Percentiles rank a stretch among this genome's conserved stretches.
phyloP scores from a whole-genome alignment of 768 basidiomycete genomes.

The Suillus luteus region DNA sequence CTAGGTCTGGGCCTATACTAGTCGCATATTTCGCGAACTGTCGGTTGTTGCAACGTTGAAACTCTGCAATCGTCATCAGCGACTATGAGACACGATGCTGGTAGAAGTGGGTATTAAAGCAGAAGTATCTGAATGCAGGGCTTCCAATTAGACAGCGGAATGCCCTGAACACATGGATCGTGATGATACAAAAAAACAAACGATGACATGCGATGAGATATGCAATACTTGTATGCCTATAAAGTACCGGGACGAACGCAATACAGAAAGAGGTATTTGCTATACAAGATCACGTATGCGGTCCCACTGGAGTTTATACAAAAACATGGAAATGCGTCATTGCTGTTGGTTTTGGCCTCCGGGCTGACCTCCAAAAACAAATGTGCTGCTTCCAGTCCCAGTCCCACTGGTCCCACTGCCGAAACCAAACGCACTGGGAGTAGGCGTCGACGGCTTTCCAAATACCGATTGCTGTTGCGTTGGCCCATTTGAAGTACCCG shows the following conservation, averaged over 20 bases:
- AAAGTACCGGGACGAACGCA: background rate
- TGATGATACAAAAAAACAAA: constrained; percentile 8
- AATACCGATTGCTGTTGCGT: constrained; percentile 23
- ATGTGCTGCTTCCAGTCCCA: constrained; percentile 14
- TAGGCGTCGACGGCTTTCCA: constrained; percentile 26
- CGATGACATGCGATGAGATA: background rate
- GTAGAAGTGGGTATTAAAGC: background rate
- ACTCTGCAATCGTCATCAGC: too few species aligned
- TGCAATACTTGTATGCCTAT: constrained; percentile 4
- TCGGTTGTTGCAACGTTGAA: background rate
- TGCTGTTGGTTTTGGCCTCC: constrained; percentile 35
- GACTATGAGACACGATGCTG: background rate
- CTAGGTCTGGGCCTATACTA: too few species aligned
- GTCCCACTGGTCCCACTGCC: constrained; percentile 28
- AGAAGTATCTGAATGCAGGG: background rate
- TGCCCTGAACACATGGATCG: background rate
- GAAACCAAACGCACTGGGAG: constrained; percentile 37
- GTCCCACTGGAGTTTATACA: background rate
- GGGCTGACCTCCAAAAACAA: constrained; percentile 17
- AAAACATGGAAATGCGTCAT: constrained; percentile 12
- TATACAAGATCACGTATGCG: background rate
- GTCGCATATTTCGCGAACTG: background rate
- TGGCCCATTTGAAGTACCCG: constrained; percentile 14
- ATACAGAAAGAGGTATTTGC: constrained; percentile 1
- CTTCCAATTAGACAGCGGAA: background rate